phyloP scores from a whole-genome alignment of 148 eudicot species.

The Camellia sinensis region DNA sequence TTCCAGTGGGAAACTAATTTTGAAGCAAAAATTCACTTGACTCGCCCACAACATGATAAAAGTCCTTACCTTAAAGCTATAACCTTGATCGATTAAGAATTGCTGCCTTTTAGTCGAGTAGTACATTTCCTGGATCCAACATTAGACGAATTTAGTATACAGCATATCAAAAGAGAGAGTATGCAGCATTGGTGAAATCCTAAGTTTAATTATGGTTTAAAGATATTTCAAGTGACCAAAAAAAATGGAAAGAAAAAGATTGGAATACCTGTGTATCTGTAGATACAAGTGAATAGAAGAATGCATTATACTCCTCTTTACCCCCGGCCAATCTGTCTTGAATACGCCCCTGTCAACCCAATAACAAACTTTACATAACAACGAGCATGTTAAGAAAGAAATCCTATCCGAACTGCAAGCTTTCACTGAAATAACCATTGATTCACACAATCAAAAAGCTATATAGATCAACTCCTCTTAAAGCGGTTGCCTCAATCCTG shows the following conservation, averaged over 20 bases:
- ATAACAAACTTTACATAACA: conserved; percentile 3
- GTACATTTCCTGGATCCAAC: conserved; percentile 84
- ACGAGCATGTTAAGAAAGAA: background rate
- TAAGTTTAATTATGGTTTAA: background rate
- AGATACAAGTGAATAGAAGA: conserved; percentile 95
- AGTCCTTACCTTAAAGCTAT: conserved; percentile 81
- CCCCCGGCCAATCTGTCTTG: conserved; percentile 99
- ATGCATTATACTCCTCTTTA: conserved; percentile 95
- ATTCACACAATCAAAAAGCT: background rate
- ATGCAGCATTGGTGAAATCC: background rate
- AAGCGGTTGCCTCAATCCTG: no score
- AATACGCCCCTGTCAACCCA: conserved; percentile 66
- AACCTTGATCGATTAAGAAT: conserved; percentile 97
- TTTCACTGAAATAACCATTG: background rate
- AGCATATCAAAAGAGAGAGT: background rate
- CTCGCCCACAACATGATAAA: background rate
- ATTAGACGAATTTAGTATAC: background rate
- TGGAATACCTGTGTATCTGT: conserved; percentile 86
- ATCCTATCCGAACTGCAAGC: background rate
- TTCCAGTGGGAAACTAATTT: background rate
- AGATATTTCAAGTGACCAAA: background rate
- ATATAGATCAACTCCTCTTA: background rate
- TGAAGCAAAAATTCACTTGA: background rate
- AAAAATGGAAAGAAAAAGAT: background rate
- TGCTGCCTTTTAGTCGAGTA: conserved; percentile 98